Conservation (phyloP, 2,329 filamentous ascomycete species). For the Canariomyces notabilis region DNA sequence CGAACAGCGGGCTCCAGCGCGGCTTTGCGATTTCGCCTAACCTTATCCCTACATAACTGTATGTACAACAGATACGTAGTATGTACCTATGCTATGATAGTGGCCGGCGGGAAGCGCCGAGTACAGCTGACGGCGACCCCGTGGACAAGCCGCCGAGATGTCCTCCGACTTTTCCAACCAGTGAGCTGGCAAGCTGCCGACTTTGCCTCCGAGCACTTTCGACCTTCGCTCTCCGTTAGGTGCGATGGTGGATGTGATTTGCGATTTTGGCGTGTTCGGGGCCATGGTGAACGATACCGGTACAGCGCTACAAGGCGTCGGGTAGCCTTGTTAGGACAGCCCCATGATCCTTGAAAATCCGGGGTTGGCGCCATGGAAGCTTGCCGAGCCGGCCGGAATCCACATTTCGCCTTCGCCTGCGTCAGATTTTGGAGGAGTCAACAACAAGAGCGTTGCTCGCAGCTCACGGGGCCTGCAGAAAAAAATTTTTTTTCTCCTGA, state of each 20-base stretch:
- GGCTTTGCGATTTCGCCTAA: too few species aligned
- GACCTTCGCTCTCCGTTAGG: not conserved
- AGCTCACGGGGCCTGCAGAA: slow-evolving; percentile 2
- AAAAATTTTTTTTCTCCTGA: slow-evolving; percentile 4
- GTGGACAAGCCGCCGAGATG: not conserved
- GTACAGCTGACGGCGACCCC: not conserved
- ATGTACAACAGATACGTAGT: too few species aligned
- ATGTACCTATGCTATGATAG: not conserved
- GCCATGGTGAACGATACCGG: too few species aligned
- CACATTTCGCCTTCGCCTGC: not conserved
- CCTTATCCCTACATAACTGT: too few species aligned
- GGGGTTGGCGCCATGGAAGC: slow-evolving; percentile 16
- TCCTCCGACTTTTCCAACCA: too few species aligned
- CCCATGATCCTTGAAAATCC: slow-evolving; percentile 23
- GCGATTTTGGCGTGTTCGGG: too few species aligned
- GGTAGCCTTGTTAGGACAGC: not conserved
- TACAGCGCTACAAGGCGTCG: not conserved
- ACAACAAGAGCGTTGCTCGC: too few species aligned
- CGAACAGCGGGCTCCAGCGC: not conserved
- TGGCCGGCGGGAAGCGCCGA: not conserved
- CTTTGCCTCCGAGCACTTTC: too few species aligned
- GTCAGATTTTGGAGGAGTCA: not conserved
- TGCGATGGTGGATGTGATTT: too few species aligned
- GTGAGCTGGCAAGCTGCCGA: too few species aligned
- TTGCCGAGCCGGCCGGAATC: not conserved